A percentile compares a stretch with the other conserved stretches of the same genome.
Evolutionary conservation across 2,329 filamentous ascomycete genomes (phyloP).

Genomic region (Colletotrichum falcatum): DNA sequence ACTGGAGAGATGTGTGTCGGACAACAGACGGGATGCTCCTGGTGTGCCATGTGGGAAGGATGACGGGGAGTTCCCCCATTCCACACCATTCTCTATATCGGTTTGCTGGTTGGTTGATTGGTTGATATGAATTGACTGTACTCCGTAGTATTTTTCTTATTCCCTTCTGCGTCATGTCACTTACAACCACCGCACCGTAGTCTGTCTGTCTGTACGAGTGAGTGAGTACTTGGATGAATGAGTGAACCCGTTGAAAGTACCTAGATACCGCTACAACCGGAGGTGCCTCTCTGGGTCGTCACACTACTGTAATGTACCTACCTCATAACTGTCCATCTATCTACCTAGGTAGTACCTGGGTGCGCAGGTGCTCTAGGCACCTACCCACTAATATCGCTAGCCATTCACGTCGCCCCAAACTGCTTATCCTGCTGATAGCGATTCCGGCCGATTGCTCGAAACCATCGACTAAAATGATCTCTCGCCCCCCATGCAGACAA

Average conservation of each 20-base stretch:
- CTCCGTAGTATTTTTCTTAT: too few species aligned
- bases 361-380: too few species aligned
- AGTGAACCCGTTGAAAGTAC: too few species aligned
- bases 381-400: conserved; percentile 32
- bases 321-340: too few species aligned
- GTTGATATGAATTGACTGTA: neutral
- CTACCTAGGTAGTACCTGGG: too few species aligned
- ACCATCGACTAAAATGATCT: conserved; percentile 39
- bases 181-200: neutral
- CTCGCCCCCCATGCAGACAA: conserved; percentile 20
- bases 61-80: conserved; percentile 38
- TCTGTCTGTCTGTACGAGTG: too few species aligned
- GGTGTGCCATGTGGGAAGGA: conserved; percentile 30
- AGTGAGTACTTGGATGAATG: too few species aligned
- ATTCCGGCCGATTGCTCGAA: conserved; percentile 35
- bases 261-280: too few species aligned
- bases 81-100: neutral
- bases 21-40: conserved; percentile 25
- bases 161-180: neutral
- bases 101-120: neutral
- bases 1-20: neutral
- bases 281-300: too few species aligned
- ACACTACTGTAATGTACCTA: too few species aligned
- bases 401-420: conserved; percentile 35
- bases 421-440: conserved; percentile 40